Evolutionary conservation across 2,329 filamentous ascomycete species (phyloP), one percentile per base, ranked within the genome.

Genomic region (Neonectria magnoliae): DNA sequence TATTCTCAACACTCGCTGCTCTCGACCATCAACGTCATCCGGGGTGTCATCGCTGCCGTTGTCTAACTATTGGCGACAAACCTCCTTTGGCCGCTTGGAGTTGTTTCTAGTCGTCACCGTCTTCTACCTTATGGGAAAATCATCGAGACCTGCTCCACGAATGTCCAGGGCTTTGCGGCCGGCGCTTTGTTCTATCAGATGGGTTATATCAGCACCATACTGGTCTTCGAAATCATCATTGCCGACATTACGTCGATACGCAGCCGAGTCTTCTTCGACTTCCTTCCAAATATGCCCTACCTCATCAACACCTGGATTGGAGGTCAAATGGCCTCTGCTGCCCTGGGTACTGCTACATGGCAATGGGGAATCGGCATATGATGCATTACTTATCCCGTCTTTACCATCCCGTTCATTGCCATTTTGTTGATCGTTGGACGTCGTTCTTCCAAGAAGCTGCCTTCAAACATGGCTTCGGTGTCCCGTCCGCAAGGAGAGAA

Each of bases 211-310:
- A 87, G 87, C 8, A 78, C 89, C 7, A 83, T 87, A 62, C 87
- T 90, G 52, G 76, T 90, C 22, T 85, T 89, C 71, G 88, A 90
- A 72, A 85, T 91, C 44, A 88, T 91, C 74, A 85, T 90, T 53
- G 88, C 88, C 31, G 88, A 91, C 74, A 88, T 86, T 1, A 89
- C 85, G 54, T 83, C 86, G 68, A 76, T 90, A 48, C 76, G 85
- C 18, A 88, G 90, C 71, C 85, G 88, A 60, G 87, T 87, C 14
- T 75, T 91, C 4, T 83, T 88, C 68, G 87, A 85, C 4, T 87
- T 84, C 2, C 76, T 90, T 13, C 87, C 87, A 4, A 85, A 88
- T 67, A 78, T 86, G 16, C 88, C 88, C 0, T 90, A 89, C 69
- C 79, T 90, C 16, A 80, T 87, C 62, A 90, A 86, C 9, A 83